Evolutionary conservation across 768 basidiomycete species (phyloP).

Genomic region (Cubamyces sp.): DNA sequence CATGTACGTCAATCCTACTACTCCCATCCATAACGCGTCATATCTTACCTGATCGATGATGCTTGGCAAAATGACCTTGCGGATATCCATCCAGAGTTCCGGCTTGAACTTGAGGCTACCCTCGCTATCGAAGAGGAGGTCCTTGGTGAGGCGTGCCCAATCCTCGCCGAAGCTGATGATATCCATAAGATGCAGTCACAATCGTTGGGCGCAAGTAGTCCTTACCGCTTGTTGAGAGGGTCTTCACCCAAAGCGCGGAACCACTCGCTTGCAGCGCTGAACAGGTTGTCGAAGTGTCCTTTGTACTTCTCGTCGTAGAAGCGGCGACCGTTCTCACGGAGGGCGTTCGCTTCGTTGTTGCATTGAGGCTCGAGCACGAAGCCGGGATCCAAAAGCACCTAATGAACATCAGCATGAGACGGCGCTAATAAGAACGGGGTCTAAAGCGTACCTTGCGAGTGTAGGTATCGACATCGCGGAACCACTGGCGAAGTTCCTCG

Average conservation of each 20-base stretch:
- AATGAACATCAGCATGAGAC: background rate
- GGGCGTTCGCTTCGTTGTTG: constrained; percentile 59
- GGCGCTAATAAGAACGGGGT: background rate
- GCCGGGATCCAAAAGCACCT: constrained; percentile 79
- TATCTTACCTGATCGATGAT: constrained; percentile 69
- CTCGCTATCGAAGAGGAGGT: constrained; percentile 80
- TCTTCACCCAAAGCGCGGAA: constrained; percentile 86
- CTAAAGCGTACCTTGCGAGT: constrained; percentile 56
- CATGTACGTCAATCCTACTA: background rate
- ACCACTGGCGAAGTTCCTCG: constrained; percentile 75
- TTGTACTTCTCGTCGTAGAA: constrained; percentile 83
- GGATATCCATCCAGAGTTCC: constrained; percentile 86
- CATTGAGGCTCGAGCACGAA: constrained; percentile 84
- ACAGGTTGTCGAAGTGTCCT: constrained; percentile 79
- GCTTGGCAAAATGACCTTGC: constrained; percentile 78
- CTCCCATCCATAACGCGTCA: background rate
- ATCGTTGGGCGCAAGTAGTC: background rate
- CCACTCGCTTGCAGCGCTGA: constrained; percentile 73
- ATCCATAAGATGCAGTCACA: background rate
- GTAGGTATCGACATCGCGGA: constrained; percentile 61
- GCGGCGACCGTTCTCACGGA: constrained; percentile 70
- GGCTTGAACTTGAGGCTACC: constrained; percentile 89
- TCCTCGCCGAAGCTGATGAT: constrained; percentile 67
- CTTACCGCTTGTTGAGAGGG: constrained; percentile 67
- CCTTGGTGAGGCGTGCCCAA: constrained; percentile 78